phyloP scores from a whole-genome alignment of 139 green algal genomes.

The Mesostigma viride region DNA sequence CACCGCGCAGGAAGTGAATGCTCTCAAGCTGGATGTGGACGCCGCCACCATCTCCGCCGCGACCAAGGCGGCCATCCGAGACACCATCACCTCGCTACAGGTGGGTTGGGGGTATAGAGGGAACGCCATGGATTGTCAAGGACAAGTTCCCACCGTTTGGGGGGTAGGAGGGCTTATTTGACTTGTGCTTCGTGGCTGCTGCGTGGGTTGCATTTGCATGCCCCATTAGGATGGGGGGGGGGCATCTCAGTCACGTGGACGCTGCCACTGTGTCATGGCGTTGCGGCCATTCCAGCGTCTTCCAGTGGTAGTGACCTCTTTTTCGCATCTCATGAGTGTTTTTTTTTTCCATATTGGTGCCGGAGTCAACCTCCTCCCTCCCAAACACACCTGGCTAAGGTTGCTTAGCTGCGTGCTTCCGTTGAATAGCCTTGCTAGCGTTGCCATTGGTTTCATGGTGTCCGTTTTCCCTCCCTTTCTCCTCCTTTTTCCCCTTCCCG shows the following conservation, averaged over 20 bases:
- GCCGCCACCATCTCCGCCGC: constrained; percentile 52
- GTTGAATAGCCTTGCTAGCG: background rate
- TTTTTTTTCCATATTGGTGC: too few relatives aligned
- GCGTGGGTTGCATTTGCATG: background rate
- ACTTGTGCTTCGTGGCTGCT: background rate
- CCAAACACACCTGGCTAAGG: background rate
- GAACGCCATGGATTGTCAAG: too few relatives aligned
- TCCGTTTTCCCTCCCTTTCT: background rate
- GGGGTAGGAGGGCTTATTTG: background rate
- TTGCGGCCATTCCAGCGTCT: too few relatives aligned
- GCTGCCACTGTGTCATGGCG: constrained; percentile 2
- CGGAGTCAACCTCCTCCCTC: too few relatives aligned
- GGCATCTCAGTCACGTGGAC: background rate
- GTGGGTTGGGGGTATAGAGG: too few relatives aligned
- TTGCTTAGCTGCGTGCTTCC: background rate
- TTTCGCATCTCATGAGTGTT: too few relatives aligned
- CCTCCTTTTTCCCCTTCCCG: background rate
- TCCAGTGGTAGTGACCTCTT: too few relatives aligned
- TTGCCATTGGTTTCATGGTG: background rate
- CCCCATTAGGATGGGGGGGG: background rate
- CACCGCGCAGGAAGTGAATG: constrained; percentile 26
- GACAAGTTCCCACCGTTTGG: too few relatives aligned
- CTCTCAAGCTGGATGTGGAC: constrained; percentile 49
- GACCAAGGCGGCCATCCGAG: constrained; percentile 59
- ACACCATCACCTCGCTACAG: constrained; percentile 36